phyloP scores from a whole-genome alignment of 192 early-diverging fungal species.

The Glomus cerebriforme region DNA sequence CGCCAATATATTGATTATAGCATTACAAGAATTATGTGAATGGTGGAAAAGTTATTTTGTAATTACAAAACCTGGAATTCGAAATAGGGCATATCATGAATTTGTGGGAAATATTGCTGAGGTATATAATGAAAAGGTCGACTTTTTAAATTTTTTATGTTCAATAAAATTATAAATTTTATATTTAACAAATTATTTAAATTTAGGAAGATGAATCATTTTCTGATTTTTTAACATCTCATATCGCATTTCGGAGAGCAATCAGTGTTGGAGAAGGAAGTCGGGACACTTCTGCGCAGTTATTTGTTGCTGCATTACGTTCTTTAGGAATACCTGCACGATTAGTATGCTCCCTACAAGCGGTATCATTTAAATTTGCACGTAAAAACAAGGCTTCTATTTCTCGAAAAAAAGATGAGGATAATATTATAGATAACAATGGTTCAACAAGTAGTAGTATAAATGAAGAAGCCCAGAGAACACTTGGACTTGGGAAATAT shows the following conservation, averaged over 20 bases:
- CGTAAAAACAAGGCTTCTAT: neutral
- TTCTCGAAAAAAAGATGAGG: neutral
- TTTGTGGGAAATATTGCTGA: neutral
- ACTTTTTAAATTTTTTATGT: neutral
- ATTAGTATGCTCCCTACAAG: constrained; percentile 66
- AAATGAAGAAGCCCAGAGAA: constrained; percentile 20
- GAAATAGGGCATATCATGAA: constrained; percentile 36
- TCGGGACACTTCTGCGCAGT: constrained; percentile 49
- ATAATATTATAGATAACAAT: constrained; percentile 37
- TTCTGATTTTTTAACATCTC: constrained; percentile 34
- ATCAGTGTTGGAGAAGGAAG: constrained; percentile 36
- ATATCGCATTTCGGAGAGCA: constrained; percentile 30
- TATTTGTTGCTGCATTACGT: constrained; percentile 53
- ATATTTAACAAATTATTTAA: neutral
- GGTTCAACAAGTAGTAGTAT: constrained; percentile 8
- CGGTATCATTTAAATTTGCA: constrained; percentile 59
- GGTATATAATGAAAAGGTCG: neutral
- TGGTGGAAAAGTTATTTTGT: constrained; percentile 48
- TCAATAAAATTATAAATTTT: neutral
- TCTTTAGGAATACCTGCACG: constrained; percentile 56
- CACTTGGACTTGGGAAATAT: constrained; percentile 10
- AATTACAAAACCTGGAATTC: constrained; percentile 40
- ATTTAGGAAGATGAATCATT: constrained; percentile 8
- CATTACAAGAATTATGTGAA: constrained; percentile 37
- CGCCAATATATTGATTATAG: constrained; percentile 21